Conservation (phyloP, 345 rosid genomes). For the Citrus cavaleriei region DNA sequence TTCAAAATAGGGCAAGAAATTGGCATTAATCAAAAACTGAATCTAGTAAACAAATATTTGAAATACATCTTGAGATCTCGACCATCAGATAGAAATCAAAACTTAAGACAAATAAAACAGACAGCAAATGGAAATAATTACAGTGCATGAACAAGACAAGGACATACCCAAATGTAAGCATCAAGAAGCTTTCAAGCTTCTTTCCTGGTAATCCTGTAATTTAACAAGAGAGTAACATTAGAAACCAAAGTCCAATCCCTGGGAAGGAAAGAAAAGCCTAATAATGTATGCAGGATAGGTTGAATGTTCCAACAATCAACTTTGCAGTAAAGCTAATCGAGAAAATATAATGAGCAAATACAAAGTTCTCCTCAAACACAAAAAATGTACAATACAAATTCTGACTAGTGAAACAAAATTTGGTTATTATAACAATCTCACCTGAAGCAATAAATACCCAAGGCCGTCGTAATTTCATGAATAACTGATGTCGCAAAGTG, state of each 20-base stretch:
- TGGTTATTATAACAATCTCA: constrained; percentile 16
- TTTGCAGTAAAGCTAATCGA: neutral
- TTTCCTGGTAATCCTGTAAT: constrained; percentile 86
- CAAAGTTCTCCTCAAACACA: neutral
- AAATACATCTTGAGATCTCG: neutral
- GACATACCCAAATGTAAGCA: constrained; percentile 7
- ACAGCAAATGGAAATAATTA: neutral
- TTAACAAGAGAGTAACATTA: constrained; percentile 8
- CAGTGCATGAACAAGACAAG: neutral
- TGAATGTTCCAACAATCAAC: constrained; percentile 3
- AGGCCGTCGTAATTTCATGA: constrained; percentile 85
- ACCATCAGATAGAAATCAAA: neutral
- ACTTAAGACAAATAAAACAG: neutral
- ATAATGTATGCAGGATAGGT: neutral
- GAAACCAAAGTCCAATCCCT: neutral
- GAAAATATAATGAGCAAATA: neutral
- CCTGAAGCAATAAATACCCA: constrained; percentile 99
- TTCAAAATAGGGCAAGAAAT: neutral
- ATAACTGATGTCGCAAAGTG: constrained; percentile 93
- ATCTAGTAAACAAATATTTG: neutral
- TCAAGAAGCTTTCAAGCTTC: constrained; percentile 56
- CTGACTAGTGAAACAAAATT: neutral
- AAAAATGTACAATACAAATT: neutral
- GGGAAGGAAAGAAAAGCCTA: neutral
- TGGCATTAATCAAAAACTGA: neutral